Evolutionary conservation across 2,329 filamentous ascomycete genomes (phyloP).

Genomic region (Microdochium bolleyi): DNA sequence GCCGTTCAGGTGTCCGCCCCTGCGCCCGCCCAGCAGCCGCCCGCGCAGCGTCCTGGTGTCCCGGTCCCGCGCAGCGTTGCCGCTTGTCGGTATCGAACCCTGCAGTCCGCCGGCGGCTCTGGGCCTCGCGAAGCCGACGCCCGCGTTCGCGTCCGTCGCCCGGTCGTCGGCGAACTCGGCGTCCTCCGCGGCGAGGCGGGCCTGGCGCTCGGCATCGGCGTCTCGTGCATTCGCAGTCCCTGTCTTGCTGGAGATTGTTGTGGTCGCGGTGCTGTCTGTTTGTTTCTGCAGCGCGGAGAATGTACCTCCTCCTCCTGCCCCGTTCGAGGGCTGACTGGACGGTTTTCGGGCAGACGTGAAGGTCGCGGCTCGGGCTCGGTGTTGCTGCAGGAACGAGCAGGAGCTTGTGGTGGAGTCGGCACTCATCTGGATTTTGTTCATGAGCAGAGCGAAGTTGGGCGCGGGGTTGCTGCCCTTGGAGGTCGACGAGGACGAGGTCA

Average conservation of each 20-base stretch:
- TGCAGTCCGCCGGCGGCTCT: background rate
- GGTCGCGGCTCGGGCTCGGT: background rate
- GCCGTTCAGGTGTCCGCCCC: background rate
- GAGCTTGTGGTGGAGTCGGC: slow-evolving; percentile 1
- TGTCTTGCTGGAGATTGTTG: background rate
- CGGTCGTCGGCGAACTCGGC: slow-evolving; percentile 13
- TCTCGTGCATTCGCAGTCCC: background rate
- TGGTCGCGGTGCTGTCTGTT: background rate
- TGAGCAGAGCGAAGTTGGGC: slow-evolving; percentile 17
- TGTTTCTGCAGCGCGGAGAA: slow-evolving; percentile 7
- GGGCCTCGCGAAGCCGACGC: slow-evolving; percentile 7
- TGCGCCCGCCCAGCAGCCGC: background rate
- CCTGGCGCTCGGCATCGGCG: slow-evolving; percentile 4
- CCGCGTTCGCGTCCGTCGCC: slow-evolving; percentile 16
- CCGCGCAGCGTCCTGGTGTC: background rate
- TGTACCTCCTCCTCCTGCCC: background rate
- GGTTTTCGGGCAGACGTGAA: background rate
- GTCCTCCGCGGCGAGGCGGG: slow-evolving; percentile 9
- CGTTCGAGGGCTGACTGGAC: background rate
- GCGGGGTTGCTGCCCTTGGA: slow-evolving; percentile 15
- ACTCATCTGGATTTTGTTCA: slow-evolving; percentile 18
- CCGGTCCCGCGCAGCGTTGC: background rate
- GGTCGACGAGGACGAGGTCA: background rate
- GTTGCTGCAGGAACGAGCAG: background rate
- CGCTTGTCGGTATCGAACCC: too few species aligned